A percentile compares a stretch with the other conserved stretches of the same genome.
phyloP scores from a whole-genome alignment of 2,329 filamentous ascomycete species.

The Aspergillus fumigatiaffinis region DNA sequence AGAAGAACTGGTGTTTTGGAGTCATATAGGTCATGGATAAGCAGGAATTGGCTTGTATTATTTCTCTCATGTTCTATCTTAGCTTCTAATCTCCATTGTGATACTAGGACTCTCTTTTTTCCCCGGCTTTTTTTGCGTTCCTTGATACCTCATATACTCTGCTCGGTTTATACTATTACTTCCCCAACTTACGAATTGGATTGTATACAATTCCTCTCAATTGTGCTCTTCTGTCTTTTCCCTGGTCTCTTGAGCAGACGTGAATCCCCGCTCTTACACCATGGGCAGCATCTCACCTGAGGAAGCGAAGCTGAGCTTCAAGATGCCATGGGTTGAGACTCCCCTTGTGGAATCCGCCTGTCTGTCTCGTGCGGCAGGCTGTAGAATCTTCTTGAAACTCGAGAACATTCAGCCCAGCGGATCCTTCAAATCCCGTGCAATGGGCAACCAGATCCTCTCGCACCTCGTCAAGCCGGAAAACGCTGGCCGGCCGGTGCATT shows the following conservation, averaged over 20 bases:
- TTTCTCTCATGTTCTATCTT: conserved; percentile 5
- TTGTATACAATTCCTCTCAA: neutral
- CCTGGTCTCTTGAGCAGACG: neutral
- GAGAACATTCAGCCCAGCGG: conserved; percentile 80
- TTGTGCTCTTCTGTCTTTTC: neutral
- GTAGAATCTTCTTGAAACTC: conserved; percentile 79
- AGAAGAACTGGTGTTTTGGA: conserved; percentile 18
- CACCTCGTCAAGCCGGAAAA: conserved; percentile 41
- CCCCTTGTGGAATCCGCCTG: conserved; percentile 64
- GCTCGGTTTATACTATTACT: neutral
- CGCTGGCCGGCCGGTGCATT: conserved; percentile 53
- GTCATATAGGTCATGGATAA: conserved; percentile 20
- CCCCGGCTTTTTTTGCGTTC: neutral
- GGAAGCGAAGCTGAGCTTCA: conserved; percentile 22
- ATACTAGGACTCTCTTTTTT: neutral
- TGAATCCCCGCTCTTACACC: conserved; percentile 12
- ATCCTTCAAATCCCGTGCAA: conserved; percentile 77
- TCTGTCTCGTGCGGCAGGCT: conserved; percentile 67
- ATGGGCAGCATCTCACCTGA: conserved; percentile 36
- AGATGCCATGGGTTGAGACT: conserved; percentile 65
- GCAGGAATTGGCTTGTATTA: conserved; percentile 11
- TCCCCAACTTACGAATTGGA: neutral
- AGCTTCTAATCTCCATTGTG: neutral
- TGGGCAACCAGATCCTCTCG: conserved; percentile 66
- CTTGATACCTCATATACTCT: neutral